These are phyloP conservation scores for Globisporangium spinosum DNA, from an alignment of 352 stramenopile species.

Conservation along the genomic window DNA sequence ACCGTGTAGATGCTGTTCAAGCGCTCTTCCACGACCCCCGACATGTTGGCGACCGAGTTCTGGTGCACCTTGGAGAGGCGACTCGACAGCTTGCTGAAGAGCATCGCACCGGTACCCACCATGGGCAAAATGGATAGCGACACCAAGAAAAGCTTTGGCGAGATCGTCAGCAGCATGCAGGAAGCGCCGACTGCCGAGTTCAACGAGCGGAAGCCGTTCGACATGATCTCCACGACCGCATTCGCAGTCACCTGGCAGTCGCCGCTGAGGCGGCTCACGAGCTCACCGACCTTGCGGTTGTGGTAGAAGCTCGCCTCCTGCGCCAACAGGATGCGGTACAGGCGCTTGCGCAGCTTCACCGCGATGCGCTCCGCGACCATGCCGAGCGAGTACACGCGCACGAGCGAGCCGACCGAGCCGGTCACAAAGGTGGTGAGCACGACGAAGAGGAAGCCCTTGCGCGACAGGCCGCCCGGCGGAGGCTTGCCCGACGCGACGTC, in stretches of 20 bases:
- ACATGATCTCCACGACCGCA: slow-evolving; percentile 82
- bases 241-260: slow-evolving; percentile 90
- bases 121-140: slow-evolving; percentile 81
- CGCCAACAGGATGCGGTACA: slow-evolving; percentile 74
- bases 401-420: slow-evolving; percentile 81
- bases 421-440: slow-evolving; percentile 84
- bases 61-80: slow-evolving; percentile 73
- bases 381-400: slow-evolving; percentile 86
- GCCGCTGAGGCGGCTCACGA: slow-evolving; percentile 80
- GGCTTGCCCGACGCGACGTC: slow-evolving; percentile 79
- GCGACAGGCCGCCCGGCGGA: slow-evolving; percentile 61
- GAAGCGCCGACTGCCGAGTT: slow-evolving; percentile 88
- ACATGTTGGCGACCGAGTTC: slow-evolving; percentile 72
- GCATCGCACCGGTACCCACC: slow-evolving; percentile 71
- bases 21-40: slow-evolving; percentile 79
- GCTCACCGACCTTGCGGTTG: slow-evolving; percentile 77
- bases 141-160: slow-evolving; percentile 86
- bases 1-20: slow-evolving; percentile 90
- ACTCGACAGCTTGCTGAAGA: slow-evolving; percentile 84
- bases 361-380: slow-evolving; percentile 87
- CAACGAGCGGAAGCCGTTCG: slow-evolving; percentile 83
- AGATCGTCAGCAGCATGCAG: slow-evolving; percentile 87
- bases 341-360: slow-evolving; percentile 61
- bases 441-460: slow-evolving; percentile 83
- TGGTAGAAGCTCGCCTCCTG: slow-evolving; percentile 87